Conservation (phyloP, 2,329 filamentous ascomycete genomes). For the Fusarium paranaense region DNA sequence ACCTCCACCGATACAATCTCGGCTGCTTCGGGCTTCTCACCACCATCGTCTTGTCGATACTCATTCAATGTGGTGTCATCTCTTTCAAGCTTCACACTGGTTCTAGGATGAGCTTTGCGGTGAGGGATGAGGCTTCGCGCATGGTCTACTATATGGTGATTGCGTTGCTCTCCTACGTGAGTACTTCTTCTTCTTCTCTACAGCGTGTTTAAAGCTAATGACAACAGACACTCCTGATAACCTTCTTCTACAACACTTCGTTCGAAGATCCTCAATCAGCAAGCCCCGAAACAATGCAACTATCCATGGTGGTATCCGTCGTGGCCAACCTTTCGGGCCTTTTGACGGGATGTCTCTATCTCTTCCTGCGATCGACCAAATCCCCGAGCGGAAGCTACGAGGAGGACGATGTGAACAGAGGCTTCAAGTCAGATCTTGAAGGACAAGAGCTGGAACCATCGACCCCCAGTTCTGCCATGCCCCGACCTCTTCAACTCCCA, state of each 20-base stretch:
- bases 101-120: constrained; percentile 65
- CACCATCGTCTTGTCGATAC: constrained; percentile 61
- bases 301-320: constrained; percentile 73
- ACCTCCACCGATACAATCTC: constrained; percentile 70
- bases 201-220: constrained; percentile 44
- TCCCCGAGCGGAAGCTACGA: constrained; percentile 62
- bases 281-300: constrained; percentile 56
- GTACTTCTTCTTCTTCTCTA: constrained; percentile 38
- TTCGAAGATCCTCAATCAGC: constrained; percentile 54
- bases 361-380: constrained; percentile 74
- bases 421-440: constrained; percentile 32
- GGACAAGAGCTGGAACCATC: constrained; percentile 26
- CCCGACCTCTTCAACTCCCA: constrained; percentile 21
- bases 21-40: constrained; percentile 67
- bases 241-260: constrained; percentile 71
- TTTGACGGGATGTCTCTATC: constrained; percentile 72
- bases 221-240: constrained; percentile 67
- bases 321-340: constrained; percentile 75
- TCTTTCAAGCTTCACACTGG: constrained; percentile 68
- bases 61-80: constrained; percentile 64
- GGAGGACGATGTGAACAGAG: neutral
- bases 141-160: constrained; percentile 76
- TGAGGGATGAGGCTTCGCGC: constrained; percentile 73
- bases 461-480: constrained; percentile 12
- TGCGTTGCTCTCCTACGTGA: constrained; percentile 68